Evolutionary conservation across 345 rosid genomes (phyloP), one percentile per base, ranked within the genome.

Genomic region (Brassica juncea): DNA sequence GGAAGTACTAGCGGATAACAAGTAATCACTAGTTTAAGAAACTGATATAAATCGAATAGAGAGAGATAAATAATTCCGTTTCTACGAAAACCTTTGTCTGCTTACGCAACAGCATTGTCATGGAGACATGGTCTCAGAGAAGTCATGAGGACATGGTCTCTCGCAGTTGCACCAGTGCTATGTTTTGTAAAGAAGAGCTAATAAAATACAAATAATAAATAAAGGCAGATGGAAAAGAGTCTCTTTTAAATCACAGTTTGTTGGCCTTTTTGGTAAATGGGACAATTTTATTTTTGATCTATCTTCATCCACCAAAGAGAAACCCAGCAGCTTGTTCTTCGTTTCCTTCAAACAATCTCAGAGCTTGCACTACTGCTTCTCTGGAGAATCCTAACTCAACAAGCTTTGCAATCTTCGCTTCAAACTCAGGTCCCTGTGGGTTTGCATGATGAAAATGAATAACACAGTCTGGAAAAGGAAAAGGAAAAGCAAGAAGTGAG

Each of bases 271-370:
- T 0, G 49, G 35, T 32, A 32, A 32, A 49, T 49, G 19, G 6
- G 19, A 49, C 57, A n/a, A 49, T n/a, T 52, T 52, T 52, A n/a
- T 52, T 52, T 52, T 15, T 42, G 31, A 52, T 19, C 21, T 19
- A 52, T 4, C 57, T 5, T 52, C 21, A 52, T 19, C 57, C 57
- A 19, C 57, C 57, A 52, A 52, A 52, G 19, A 52, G 57, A 52
- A 52, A 52, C 15, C 94, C 96, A 27, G 98, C 99, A 9, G 98
- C 99, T 80, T 91, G 99, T 39, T 95, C 99, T 84, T 95, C 99
- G 61, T 91, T 93, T 66, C 94, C 98, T 23, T 89, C 74, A 71
- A 87, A 93, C 54, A 93, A 76, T 84, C 85, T 86, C n/a, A 95
- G 97, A 49, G 99, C 98, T 83, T 93, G 94, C 28, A 89, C 55